Conservation (phyloP, 176 grass and related monocot species). For the Raddia distichophylla region DNA sequence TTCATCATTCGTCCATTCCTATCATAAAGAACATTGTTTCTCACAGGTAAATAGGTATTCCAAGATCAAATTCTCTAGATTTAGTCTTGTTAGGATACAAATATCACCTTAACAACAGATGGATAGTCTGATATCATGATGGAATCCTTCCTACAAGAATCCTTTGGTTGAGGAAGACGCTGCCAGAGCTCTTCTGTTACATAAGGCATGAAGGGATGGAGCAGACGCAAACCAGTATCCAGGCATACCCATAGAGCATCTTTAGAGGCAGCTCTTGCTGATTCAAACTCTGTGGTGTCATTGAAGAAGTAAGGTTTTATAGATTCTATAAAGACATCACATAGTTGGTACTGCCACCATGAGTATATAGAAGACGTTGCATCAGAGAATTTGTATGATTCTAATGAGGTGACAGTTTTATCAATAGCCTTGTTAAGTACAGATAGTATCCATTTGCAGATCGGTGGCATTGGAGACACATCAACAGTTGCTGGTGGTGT, state of each 20-base stretch:
- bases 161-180: slow-evolving; percentile 73
- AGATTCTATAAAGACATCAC: slow-evolving; percentile 91
- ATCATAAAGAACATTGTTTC: slow-evolving; percentile 31
- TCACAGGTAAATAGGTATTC: slow-evolving; percentile 32
- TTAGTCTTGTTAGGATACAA: neutral
- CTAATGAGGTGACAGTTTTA: slow-evolving; percentile 79
- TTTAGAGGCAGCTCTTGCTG: slow-evolving; percentile 67
- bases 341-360: slow-evolving; percentile 91
- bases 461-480: slow-evolving; percentile 59
- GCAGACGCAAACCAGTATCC: slow-evolving; percentile 74
- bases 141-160: slow-evolving; percentile 61
- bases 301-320: slow-evolving; percentile 83
- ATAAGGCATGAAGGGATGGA: slow-evolving; percentile 93
- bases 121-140: slow-evolving; percentile 95
- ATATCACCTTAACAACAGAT: slow-evolving; percentile 64
- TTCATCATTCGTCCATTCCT: slow-evolving; percentile 75
- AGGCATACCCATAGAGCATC: slow-evolving; percentile 81
- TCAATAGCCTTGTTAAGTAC: slow-evolving; percentile 74
- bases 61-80: slow-evolving; percentile 4
- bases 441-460: slow-evolving; percentile 95
- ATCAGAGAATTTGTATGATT: slow-evolving; percentile 85
- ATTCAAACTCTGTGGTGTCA: slow-evolving; percentile 66
- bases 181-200: slow-evolving; percentile 93
- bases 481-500: slow-evolving; percentile 61
- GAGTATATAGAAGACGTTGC: slow-evolving; percentile 88